Conservation (phyloP, 208 protist species). For the Kentomonas sorsogonicus region DNA sequence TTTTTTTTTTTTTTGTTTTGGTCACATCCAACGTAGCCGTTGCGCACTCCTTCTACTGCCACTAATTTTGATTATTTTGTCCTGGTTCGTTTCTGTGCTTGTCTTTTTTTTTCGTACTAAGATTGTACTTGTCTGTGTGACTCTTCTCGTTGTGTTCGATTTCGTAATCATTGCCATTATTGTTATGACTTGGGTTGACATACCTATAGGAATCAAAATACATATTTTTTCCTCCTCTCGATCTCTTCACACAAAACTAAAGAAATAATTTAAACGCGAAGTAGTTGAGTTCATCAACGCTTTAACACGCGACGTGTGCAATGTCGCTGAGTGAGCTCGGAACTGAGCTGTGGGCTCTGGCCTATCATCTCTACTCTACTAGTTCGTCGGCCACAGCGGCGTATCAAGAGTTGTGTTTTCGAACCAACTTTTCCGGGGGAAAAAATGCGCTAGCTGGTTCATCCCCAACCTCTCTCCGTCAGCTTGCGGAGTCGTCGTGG, state of each 20-base stretch:
- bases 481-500: constrained; percentile 36
- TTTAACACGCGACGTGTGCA: too few species aligned
- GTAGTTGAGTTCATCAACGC: too few species aligned
- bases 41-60: background rate
- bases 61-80: background rate
- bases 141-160: too few species aligned
- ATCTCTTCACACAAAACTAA: too few species aligned
- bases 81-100: background rate
- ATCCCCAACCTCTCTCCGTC: too few species aligned
- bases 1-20: background rate
- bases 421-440: constrained; percentile 20
- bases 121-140: background rate
- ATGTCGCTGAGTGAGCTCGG: constrained; percentile 44
- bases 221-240: too few species aligned
- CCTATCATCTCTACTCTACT: constrained; percentile 56
- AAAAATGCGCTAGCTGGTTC: constrained; percentile 5
- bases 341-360: constrained; percentile 57
- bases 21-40: background rate
- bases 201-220: constrained; percentile 1
- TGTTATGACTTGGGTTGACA: too few species aligned
- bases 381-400: constrained; percentile 12
- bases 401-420: constrained; percentile 45
- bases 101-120: background rate
- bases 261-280: too few species aligned
- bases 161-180: too few species aligned